Conservation (phyloP, 495 filamentous ascomycete species). For the Clohesyomyces aquaticus region DNA sequence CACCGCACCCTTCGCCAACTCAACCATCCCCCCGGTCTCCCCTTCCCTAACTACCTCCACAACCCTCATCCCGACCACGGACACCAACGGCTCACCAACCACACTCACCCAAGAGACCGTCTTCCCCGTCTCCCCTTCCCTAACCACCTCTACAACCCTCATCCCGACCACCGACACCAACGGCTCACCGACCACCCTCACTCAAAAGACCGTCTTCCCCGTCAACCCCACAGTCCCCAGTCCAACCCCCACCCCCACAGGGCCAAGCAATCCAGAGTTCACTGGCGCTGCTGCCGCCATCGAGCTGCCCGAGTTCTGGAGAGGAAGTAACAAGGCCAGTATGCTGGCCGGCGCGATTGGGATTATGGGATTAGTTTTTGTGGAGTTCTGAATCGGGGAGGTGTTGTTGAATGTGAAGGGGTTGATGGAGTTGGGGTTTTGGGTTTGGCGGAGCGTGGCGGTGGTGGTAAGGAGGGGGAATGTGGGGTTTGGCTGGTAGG, state of each 20-base stretch:
- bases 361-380: slow-evolving; percentile 33
- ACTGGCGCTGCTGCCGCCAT: slow-evolving; percentile 18
- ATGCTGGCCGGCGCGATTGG: slow-evolving; percentile 21
- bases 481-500: no score
- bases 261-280: no score
- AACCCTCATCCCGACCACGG: slow-evolving; percentile 23
- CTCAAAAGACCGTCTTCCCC: slow-evolving; percentile 5
- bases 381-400: slow-evolving; percentile 20
- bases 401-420: no score
- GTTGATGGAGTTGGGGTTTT: no score
- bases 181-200: slow-evolving; percentile 14
- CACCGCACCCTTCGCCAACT: slow-evolving; percentile 4
- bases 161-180: slow-evolving; percentile 23
- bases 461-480: no score
- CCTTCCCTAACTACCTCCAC: slow-evolving; percentile 2
- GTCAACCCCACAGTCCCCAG: slow-evolving; percentile 1
- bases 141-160: slow-evolving; percentile 1
- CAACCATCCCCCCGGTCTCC: slow-evolving; percentile 1
- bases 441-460: no score
- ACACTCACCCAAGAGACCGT: slow-evolving; percentile 10
- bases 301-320: slow-evolving; percentile 15
- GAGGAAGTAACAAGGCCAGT: slow-evolving; percentile 1
- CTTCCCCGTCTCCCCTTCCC: background rate
- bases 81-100: slow-evolving; percentile 20
- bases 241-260: background rate